Conservation (phyloP, 495 filamentous ascomycete genomes). For the Aspergillus ellipticus region DNA sequence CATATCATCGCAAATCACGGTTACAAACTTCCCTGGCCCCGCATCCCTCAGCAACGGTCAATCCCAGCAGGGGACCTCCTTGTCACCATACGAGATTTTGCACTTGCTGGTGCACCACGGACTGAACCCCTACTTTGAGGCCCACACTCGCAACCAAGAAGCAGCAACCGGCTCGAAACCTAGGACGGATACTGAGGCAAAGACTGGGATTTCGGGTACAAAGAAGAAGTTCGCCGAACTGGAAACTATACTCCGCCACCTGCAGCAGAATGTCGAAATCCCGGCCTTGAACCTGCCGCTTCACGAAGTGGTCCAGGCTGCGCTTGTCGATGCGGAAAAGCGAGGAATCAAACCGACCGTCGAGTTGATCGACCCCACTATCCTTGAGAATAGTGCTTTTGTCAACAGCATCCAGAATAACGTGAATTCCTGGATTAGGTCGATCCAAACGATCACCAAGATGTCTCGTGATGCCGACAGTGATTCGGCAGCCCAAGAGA, state of each 20-base stretch:
- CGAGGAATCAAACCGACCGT: slow-evolving; percentile 63
- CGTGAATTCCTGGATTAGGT: slow-evolving; percentile 96
- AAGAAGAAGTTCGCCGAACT: slow-evolving; percentile 95
- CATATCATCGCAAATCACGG: slow-evolving; percentile 79
- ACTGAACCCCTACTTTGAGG: slow-evolving; percentile 92
- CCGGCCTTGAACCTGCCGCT: slow-evolving; percentile 81
- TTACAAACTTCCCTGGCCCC: slow-evolving; percentile 83
- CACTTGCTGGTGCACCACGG: slow-evolving; percentile 84
- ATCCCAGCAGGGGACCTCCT: slow-evolving; percentile 62
- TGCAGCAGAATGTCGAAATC: slow-evolving; percentile 97
- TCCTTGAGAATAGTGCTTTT: slow-evolving; percentile 81
- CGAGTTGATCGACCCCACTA: slow-evolving; percentile 66
- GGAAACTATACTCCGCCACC: slow-evolving; percentile 79
- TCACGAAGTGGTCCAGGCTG: slow-evolving; percentile 80
- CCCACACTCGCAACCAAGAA: slow-evolving; percentile 82
- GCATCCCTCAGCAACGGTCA: slow-evolving; percentile 59
- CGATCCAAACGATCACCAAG: slow-evolving; percentile 95
- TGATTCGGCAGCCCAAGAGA: slow-evolving; percentile 90
- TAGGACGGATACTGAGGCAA: slow-evolving; percentile 76
- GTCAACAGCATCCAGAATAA: slow-evolving; percentile 90
- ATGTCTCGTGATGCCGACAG: slow-evolving; percentile 84
- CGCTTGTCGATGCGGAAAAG: slow-evolving; percentile 68
- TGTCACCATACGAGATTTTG: slow-evolving; percentile 86
- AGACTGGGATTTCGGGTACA: slow-evolving; percentile 91
- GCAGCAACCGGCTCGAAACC: slow-evolving; percentile 58